Evolutionary conservation across 768 basidiomycete species (phyloP).

Genomic region (Pisolithus orientalis): DNA sequence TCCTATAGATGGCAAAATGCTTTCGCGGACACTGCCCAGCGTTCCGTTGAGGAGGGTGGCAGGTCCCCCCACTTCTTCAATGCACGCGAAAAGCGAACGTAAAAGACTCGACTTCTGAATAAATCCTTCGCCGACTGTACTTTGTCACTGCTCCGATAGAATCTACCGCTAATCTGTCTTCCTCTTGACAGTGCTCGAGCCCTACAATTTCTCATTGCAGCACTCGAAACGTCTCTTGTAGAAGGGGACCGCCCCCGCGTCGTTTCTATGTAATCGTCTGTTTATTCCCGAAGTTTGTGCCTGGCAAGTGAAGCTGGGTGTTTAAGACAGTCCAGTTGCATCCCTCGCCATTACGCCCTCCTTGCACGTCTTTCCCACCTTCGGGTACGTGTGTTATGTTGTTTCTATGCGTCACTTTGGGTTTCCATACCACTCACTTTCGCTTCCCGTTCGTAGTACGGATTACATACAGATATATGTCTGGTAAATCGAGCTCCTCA

Average conservation of each 20-base stretch:
- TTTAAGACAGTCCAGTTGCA: neutral
- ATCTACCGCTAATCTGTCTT: conserved; percentile 17
- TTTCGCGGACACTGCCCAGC: conserved; percentile 19
- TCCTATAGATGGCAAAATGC: conserved; percentile 9
- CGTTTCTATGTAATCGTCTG: conserved; percentile 53
- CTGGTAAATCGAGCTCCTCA: no score
- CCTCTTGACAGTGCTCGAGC: conserved; percentile 44
- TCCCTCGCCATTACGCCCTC: neutral
- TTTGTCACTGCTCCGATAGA: conserved; percentile 25
- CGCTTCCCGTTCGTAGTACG: no score
- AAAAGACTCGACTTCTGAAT: conserved; percentile 8
- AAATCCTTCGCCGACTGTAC: conserved; percentile 37
- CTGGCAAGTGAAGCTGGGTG: conserved; percentile 13
- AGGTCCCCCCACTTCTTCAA: conserved; percentile 29
- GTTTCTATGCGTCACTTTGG: neutral
- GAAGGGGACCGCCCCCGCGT: conserved; percentile 48
- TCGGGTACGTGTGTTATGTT: conserved; percentile 10
- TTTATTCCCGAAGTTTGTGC: conserved; percentile 26
- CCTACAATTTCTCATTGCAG: conserved; percentile 58
- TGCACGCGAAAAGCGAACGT: conserved; percentile 31
- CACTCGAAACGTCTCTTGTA: conserved; percentile 45
- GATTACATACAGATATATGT: no score
- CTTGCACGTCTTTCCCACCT: conserved; percentile 9
- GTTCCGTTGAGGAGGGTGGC: conserved; percentile 7
- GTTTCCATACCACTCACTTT: no score